Evolutionary conservation across 1,284 basidiomycete species (phyloP), one percentile per base, ranked within the genome.

Genomic region (Leccinum solheimii): DNA sequence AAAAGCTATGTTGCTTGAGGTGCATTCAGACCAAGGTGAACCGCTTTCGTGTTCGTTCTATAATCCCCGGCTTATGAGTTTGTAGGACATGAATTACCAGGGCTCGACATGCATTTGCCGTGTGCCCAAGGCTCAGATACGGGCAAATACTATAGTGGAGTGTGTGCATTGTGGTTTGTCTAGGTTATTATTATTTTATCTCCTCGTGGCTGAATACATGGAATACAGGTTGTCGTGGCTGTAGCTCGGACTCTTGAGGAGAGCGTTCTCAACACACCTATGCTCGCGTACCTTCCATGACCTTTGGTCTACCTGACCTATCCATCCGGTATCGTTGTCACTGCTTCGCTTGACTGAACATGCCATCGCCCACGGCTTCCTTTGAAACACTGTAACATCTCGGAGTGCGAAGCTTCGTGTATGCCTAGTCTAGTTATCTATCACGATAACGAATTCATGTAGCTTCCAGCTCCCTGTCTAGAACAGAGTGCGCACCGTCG

Each of bases 91-190:
- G 95, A 99, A 98, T 80, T 98, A 98, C 73, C 91, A 97, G 80
- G 97, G 97, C 7, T 97, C 95, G n/a, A 97, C 97, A 32, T 99
- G 97, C 76, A 92, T 99, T 62, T 99, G 97, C 75, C 86, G 97
- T 67, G 96, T 99, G 55, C 97, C 97, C 3, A 98, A 98, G 76
- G 90, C 93, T 3, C 91, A 95, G 70, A 83, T 99, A 27, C 91
- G 95, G 62, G 82, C 86, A 59, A 97, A 95, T 5, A 95, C 93
- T 3, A 82, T 98, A n/a, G 97, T 99, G 0, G 94, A 98, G 78
- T 98, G 96, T 77, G 92, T 93, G 55, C 95, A 97, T 74, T 98
- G 96, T 77, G 96, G 95, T 96, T 72, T 67, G 93, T 86, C 58
- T 48, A 11, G 14, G 26, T 21, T 26, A 21, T 32, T 62, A 13